phyloP scores from a whole-genome alignment of 805 yeast genomes.

The Saturnispora diversa region DNA sequence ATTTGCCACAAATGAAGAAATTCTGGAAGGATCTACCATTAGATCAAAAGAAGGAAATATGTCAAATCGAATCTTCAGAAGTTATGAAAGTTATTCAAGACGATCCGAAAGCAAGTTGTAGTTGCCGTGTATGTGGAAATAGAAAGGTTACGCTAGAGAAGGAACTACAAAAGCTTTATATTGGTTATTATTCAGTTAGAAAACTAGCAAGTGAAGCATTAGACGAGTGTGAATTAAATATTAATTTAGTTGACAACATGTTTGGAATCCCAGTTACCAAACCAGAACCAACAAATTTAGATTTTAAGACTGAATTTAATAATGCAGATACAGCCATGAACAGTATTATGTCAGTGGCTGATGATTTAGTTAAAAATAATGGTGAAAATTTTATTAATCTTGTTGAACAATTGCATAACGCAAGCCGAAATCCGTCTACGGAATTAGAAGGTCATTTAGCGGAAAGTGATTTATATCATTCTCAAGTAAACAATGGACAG shows the following conservation, averaged over 20 bases:
- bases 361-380: conserved; percentile 66
- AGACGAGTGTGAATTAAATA: conserved; percentile 31
- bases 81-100: conserved; percentile 57
- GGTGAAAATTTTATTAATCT: conserved; percentile 73
- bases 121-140: conserved; percentile 72
- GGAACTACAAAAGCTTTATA: conserved; percentile 68
- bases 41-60: conserved; percentile 52
- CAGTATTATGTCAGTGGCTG: conserved; percentile 47
- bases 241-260: conserved; percentile 22
- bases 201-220: conserved; percentile 29
- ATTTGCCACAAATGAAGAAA: conserved; percentile 41
- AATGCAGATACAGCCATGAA: conserved; percentile 5
- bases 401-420: conserved; percentile 64
- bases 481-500: too few relatives aligned
- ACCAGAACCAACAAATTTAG: conserved; percentile 4
- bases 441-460: neutral
- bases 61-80: conserved; percentile 60
- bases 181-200: conserved; percentile 48
- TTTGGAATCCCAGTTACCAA: conserved; percentile 19
- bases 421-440: conserved; percentile 20
- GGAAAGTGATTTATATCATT: conserved; percentile 1
- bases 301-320: too few relatives aligned
- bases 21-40: conserved; percentile 63
- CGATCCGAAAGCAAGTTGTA: conserved; percentile 51
- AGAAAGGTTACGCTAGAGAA: conserved; percentile 63